A percentile compares a stretch with the other conserved stretches of the same genome.
Conservation (phyloP, 164 flowering plant species). For the Brasenia schreberi region DNA sequence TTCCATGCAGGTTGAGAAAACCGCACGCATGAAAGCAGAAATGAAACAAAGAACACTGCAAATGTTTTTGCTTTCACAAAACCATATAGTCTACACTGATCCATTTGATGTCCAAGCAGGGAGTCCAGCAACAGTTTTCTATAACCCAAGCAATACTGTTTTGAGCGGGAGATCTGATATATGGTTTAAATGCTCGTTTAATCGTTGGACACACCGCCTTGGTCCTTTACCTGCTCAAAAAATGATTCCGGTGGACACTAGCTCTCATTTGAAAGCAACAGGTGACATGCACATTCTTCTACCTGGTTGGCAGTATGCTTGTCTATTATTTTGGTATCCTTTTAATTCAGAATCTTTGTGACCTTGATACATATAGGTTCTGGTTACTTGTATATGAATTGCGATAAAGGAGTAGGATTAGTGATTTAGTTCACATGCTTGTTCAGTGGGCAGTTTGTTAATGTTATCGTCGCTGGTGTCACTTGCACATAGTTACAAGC, state of each 20-base stretch:
- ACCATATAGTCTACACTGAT: constrained; percentile 80
- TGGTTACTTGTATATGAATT: too few species aligned
- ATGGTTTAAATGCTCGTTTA: constrained; percentile 90
- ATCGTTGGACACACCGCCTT: constrained; percentile 75
- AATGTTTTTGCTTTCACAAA: constrained; percentile 73
- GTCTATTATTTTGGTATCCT: too few species aligned
- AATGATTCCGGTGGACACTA: constrained; percentile 57
- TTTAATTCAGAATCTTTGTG: too few species aligned
- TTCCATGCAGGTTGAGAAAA: constrained; percentile 56
- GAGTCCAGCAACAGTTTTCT: constrained; percentile 43
- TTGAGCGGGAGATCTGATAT: constrained; percentile 83
- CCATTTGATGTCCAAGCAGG: constrained; percentile 92
- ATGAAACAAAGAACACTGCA: constrained; percentile 59
- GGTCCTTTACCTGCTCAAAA: constrained; percentile 81
- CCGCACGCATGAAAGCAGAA: constrained; percentile 72
- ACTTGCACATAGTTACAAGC: too few species aligned
- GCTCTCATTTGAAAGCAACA: constrained; percentile 54
- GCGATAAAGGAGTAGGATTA: too few species aligned
- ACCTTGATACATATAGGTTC: too few species aligned
- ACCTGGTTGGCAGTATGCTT: too few species aligned
- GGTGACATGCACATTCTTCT: constrained; percentile 25
- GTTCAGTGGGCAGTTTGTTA: too few species aligned
- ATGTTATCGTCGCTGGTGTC: too few species aligned
- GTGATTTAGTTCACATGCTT: too few species aligned
- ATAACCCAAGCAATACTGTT: constrained; percentile 82